phyloP scores from a whole-genome alignment of 148 eudicot genomes.

The Silene latifolia region DNA sequence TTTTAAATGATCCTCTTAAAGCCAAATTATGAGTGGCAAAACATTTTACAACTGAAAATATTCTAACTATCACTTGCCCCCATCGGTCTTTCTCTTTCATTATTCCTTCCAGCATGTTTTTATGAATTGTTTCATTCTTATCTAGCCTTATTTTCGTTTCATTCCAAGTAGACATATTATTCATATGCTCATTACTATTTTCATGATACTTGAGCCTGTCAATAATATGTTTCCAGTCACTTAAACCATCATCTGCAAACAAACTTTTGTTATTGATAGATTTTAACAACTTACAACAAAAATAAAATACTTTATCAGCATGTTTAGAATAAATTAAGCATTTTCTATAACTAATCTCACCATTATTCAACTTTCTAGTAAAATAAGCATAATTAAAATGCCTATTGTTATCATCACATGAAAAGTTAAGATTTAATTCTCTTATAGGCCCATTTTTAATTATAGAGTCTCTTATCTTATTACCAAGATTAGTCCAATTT shows the following conservation, averaged over 20 bases:
- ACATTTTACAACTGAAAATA: conserved; percentile 1
- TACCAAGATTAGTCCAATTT: too few species aligned
- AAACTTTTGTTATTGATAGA: neutral
- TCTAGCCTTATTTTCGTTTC: conserved; percentile 4
- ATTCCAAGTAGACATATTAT: too few species aligned
- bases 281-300: too few species aligned
- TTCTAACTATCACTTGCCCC: conserved; percentile 11
- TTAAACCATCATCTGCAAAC: conserved; percentile 25
- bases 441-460: neutral
- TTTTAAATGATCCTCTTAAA: neutral
- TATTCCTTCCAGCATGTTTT: neutral
- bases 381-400: neutral
- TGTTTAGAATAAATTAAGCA: conserved; percentile 1
- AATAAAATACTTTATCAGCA: neutral
- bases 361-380: neutral
- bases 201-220: conserved; percentile 25
- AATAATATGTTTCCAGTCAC: conserved; percentile 25
- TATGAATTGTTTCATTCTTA: conserved; percentile 18
- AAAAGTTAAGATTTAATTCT: neutral
- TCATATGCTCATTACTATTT: conserved; percentile 21
- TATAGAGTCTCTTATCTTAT: neutral
- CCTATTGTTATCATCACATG: neutral
- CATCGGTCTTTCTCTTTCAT: conserved; percentile 11
- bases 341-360: neutral
- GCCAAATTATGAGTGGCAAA: too few species aligned